Evolutionary conservation across 306 rosid genomes (phyloP).

Genomic region (Hippophae rhamnoides): DNA sequence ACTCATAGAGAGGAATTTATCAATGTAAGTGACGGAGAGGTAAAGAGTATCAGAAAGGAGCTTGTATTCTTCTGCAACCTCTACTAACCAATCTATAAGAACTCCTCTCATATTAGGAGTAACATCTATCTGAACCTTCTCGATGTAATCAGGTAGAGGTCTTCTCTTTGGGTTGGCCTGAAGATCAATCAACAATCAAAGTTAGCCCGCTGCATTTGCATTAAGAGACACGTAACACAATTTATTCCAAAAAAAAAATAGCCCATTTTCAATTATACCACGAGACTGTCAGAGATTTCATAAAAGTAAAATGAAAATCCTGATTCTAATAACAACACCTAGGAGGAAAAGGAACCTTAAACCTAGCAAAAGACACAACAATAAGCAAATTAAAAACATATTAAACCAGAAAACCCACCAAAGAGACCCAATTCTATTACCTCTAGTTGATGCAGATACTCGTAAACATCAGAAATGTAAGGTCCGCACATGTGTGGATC

Average conservation of each 20-base stretch:
- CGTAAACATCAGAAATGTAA: constrained; percentile 57
- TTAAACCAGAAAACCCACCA: not conserved
- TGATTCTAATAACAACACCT: too few relatives aligned
- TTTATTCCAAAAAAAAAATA: not conserved
- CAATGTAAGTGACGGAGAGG: constrained; percentile 50
- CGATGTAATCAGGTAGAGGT: constrained; percentile 51
- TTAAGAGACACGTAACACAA: not conserved
- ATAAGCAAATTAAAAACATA: not conserved
- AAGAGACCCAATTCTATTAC: constrained; percentile 20
- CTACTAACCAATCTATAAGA: constrained; percentile 86
- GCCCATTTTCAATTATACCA: too few relatives aligned
- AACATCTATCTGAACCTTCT: constrained; percentile 59
- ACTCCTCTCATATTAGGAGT: constrained; percentile 66
- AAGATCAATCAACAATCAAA: not conserved
- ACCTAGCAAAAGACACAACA: not conserved
- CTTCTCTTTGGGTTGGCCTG: constrained; percentile 60
- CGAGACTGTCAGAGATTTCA: too few relatives aligned
- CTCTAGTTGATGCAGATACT: constrained; percentile 65
- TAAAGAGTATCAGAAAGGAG: constrained; percentile 67
- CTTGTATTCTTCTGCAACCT: constrained; percentile 80
- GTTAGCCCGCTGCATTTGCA: not conserved
- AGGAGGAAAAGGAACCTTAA: too few relatives aligned
- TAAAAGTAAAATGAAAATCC: too few relatives aligned
- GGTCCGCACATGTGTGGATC: constrained; percentile 57
- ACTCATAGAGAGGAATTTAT: constrained; percentile 51